Evolutionary conservation across 352 stramenopile genomes (phyloP).

Genomic region (Phytophthora tentaculata): DNA sequence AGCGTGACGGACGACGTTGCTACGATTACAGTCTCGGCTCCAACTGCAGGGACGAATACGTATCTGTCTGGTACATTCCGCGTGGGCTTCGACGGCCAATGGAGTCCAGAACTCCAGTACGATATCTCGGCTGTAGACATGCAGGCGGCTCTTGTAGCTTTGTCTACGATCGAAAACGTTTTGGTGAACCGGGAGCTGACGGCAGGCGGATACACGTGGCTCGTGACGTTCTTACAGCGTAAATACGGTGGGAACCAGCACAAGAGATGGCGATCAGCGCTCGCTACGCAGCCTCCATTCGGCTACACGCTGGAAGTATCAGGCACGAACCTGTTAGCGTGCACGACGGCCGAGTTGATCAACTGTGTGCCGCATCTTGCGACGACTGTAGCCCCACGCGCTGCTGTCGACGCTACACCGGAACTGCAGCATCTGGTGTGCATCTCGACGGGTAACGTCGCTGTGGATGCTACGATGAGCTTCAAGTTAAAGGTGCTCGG

Average conservation of each 20-base stretch:
- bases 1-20: conserved; percentile 61
- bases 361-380: conserved; percentile 50
- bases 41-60: conserved; percentile 45
- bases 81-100: conserved; percentile 88
- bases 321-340: conserved; percentile 63
- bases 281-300: conserved; percentile 42
- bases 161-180: conserved; percentile 69
- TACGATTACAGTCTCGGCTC: conserved; percentile 74
- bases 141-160: conserved; percentile 50
- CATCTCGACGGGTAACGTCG: conserved; percentile 19
- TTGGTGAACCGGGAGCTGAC: conserved; percentile 59
- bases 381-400: conserved; percentile 55
- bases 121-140: conserved; percentile 89
- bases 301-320: conserved; percentile 65
- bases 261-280: conserved; percentile 47
- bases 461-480: conserved; percentile 21
- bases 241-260: conserved; percentile 69
- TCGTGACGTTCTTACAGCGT: conserved; percentile 69
- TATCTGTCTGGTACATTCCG: conserved; percentile 87
- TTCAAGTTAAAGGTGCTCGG: conserved; percentile 80
- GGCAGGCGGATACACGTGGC: conserved; percentile 79
- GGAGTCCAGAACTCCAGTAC: conserved; percentile 85
- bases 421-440: conserved; percentile 76
- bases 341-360: conserved; percentile 45
- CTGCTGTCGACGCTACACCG: conserved; percentile 42